A percentile compares a stretch with the other conserved stretches of the same genome.
Evolutionary conservation across 345 rosid genomes (phyloP).

Genomic region (Anastatica hierochuntica): DNA sequence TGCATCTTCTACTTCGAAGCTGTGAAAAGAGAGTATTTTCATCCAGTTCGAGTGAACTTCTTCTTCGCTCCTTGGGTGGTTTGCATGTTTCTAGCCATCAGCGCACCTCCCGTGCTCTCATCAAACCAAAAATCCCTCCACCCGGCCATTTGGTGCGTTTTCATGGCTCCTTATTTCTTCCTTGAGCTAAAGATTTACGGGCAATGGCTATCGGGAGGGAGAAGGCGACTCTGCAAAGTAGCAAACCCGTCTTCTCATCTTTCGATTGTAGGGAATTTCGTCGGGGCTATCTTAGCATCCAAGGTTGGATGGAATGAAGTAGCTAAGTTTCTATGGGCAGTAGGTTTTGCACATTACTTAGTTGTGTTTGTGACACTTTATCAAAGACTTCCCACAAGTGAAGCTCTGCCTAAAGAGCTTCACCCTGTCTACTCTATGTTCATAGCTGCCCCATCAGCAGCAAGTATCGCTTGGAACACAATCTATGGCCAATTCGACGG

Average conservation of each 20-base stretch:
- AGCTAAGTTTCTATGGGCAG: slow-evolving; percentile 87
- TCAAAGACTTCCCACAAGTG: slow-evolving; percentile 85
- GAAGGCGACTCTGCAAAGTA: slow-evolving; percentile 85
- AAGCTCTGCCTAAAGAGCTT: slow-evolving; percentile 83
- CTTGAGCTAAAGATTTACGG: slow-evolving; percentile 94
- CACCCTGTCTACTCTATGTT: slow-evolving; percentile 97
- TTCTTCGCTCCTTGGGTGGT: slow-evolving; percentile 98
- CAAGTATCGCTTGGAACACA: slow-evolving; percentile 83
- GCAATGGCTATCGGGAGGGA: slow-evolving; percentile 94
- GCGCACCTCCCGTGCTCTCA: slow-evolving; percentile 44
- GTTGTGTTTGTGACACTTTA: slow-evolving; percentile 84
- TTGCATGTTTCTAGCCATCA: slow-evolving; percentile 82
- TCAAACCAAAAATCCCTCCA: slow-evolving; percentile 32
- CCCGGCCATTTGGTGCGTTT: slow-evolving; percentile 65
- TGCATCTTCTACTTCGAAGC: slow-evolving; percentile 90
- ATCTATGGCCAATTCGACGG: slow-evolving; percentile 83
- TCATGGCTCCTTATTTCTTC: slow-evolving; percentile 75
- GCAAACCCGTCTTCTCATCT: slow-evolving; percentile 94
- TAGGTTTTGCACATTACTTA: slow-evolving; percentile 89
- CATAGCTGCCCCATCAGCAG: slow-evolving; percentile 95
- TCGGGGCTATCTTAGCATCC: slow-evolving; percentile 82
- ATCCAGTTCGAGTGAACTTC: slow-evolving; percentile 80
- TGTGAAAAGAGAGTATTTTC: slow-evolving; percentile 81
- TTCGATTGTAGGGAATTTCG: slow-evolving; percentile 88
- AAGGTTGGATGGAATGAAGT: slow-evolving; percentile 80